Conservation (phyloP, 1,284 basidiomycete species). For the Rhodofomes roseus region DNA sequence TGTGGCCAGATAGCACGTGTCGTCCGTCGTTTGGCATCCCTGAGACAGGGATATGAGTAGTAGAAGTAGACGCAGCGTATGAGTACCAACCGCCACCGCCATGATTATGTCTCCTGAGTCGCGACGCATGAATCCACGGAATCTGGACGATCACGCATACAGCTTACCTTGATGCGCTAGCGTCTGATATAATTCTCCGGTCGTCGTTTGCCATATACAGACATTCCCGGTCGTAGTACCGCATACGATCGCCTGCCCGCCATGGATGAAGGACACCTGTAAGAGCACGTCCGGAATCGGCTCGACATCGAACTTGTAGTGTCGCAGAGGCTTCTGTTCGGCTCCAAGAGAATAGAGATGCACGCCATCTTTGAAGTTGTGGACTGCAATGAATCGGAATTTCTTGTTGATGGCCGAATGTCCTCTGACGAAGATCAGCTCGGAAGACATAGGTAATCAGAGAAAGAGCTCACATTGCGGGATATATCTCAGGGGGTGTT, state of each 20-base stretch:
- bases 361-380: background rate
- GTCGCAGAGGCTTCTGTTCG: background rate
- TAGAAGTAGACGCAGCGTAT: background rate
- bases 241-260: background rate
- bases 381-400: background rate
- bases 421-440: background rate
- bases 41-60: background rate
- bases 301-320: background rate
- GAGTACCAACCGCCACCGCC: background rate
- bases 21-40: background rate
- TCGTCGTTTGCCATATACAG: background rate
- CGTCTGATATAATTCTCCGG: background rate
- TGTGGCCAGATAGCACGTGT: background rate
- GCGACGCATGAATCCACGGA: background rate
- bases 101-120: background rate
- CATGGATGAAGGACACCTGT: background rate
- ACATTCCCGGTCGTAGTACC: constrained; percentile 1
- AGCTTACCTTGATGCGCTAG: background rate
- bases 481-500: background rate
- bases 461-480: background rate
- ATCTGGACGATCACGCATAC: no score
- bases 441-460: background rate
- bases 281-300: background rate
- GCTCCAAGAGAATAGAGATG: background rate
- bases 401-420: background rate